phyloP scores from a whole-genome alignment of 2,329 filamentous ascomycete species.

The Colletotrichum spaethianum region DNA sequence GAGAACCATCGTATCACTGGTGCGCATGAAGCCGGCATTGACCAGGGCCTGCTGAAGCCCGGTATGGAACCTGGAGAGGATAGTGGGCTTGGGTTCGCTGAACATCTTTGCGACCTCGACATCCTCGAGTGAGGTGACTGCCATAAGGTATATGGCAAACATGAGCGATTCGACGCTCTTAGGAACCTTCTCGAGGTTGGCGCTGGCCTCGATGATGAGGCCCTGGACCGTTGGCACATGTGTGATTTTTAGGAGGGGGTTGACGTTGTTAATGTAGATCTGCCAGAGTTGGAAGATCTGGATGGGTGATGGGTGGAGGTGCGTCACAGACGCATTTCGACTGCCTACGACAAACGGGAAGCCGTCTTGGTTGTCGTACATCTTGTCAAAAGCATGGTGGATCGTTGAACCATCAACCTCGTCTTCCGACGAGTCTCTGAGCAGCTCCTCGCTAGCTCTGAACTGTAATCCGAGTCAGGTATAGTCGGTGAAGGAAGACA shows the following conservation, averaged over 20 bases:
- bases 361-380: conserved; percentile 69
- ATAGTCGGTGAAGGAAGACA: background rate
- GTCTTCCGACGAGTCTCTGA: conserved; percentile 71
- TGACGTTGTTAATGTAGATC: conserved; percentile 78
- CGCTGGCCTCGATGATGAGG: conserved; percentile 74
- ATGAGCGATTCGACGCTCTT: conserved; percentile 76
- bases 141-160: conserved; percentile 75
- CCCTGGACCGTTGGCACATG: conserved; percentile 76
- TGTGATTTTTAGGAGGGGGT: conserved; percentile 77
- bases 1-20: conserved; percentile 74
- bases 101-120: conserved; percentile 66
- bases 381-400: conserved; percentile 71
- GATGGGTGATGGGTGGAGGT: conserved; percentile 67
- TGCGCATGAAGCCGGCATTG: conserved; percentile 77
- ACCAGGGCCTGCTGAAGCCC: conserved; percentile 76
- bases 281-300: conserved; percentile 79
- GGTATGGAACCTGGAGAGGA: conserved; percentile 68
- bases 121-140: conserved; percentile 71
- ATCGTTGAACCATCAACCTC: conserved; percentile 69
- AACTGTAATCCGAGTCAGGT: conserved; percentile 55
- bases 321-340: conserved; percentile 57
- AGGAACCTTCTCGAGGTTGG: conserved; percentile 67
- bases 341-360: conserved; percentile 71
- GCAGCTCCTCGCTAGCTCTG: conserved; percentile 62
- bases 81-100: conserved; percentile 64